Evolutionary conservation across 805 yeast genomes (phyloP), one percentile per base, ranked within the genome.

Genomic region (Candida ulmi): DNA sequence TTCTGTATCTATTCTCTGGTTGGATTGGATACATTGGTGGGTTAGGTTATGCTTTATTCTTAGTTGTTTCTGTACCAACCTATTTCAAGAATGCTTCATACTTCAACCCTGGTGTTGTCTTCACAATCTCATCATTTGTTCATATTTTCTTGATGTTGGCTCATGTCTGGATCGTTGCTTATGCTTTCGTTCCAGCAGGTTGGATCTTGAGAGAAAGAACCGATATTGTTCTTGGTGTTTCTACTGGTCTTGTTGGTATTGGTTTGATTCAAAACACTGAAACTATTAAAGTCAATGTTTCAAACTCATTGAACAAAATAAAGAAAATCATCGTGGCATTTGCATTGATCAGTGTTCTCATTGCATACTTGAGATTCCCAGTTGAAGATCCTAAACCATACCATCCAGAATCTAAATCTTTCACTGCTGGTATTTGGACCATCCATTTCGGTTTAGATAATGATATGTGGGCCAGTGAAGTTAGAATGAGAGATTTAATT

Each of bases 391-490:
- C 90, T 12, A 60, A 61, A 39, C 88, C 93, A 11, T 73, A 76
- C 51, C 83, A 80, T 51, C 80, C 88, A 12, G 74, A 71, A 8
- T 72, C 86, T 3, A 75, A 80, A 49, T 60, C 86, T 5, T 75
- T 93, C 52, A 88, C 96, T 2, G 90, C 97, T 3, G 99, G 98
- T 59, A 90, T 93, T 45, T 93, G 99, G 99, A 91, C 98, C 17
- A 82, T 93, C 47, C 99, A 93, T 65, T 93, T 93, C 58, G 99
- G 97, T 18, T 72, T 93, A 37, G 99, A 93, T 60, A 93, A 93
- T 61, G 96, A 88, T 58, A 83, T 93, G 93, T 93, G 99, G 99
- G 91, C 95, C 0, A 78, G 88, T 47, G 97, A 93, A 63, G 80
- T 77, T 32, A 76, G 97, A 48, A 91, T 93, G 96, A 69, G 82